Evolutionary conservation across 2,329 filamentous ascomycete genomes (phyloP), one percentile per base, ranked within the genome.

Genomic region (Ilyonectria robusta): DNA sequence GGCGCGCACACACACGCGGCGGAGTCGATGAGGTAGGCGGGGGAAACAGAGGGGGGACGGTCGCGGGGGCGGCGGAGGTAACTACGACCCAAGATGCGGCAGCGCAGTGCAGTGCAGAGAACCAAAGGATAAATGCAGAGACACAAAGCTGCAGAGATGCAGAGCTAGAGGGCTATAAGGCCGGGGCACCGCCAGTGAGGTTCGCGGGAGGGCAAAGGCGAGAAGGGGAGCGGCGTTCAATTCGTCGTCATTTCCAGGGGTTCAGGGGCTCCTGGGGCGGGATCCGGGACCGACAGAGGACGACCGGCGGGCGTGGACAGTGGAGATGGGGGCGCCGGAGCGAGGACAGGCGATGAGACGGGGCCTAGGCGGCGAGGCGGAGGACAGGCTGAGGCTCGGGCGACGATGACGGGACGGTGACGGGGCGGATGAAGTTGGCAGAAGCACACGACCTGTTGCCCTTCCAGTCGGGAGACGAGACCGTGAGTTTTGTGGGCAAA

Each of bases 371-470:
- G 57, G 48, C 62, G 46, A 57, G 17, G 40, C 48, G 60, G 69
- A 62, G 37, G 59, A 47, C 44, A 54, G 48, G 61, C 31, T 56
- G 62, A 59, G 61, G 40, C 56, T 60, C 56, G 35, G 57, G 19
- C 57, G 48, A 50, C n/a, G 59, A 59, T 19, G 57, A 65, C 40
- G 47, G 55, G 53, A 57, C n/a, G 54, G 19, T n/a, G 53, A 69
- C 44, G 64, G 64, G 50, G 62, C 40, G 65, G 51, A 63, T 71
- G 72, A 71, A 69, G 72, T 70, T 69, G 67, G 56, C 59, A 66
- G 70, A 70, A 72, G 79, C 80, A 82, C 80, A 80, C 80, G 80
- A 82, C 78, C 78, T 79, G 67, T 81, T 82, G 66, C 80, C 79
- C 68, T 79, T 80, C 76, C 74, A 70, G 78, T 75, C 66, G 60